Evolutionary conservation across 257 asterid species (phyloP), one percentile per base, ranked within the genome.

Genomic region (Nicotiana tomentosiformis): DNA sequence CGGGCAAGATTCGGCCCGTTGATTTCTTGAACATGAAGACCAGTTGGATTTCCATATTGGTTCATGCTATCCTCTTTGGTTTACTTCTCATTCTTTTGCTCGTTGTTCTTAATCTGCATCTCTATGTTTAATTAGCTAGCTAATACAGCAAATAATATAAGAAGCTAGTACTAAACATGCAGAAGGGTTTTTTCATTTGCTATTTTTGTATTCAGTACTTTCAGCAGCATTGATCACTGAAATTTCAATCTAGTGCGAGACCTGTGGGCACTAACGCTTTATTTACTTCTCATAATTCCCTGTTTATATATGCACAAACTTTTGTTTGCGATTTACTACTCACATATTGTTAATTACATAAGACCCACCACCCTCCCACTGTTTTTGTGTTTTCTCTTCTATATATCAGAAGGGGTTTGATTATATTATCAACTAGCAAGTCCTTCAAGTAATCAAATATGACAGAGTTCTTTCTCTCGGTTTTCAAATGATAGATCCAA

Each of bases 1-100:
- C 98, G 0, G 99, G 93, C 18, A 95, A 94, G 86, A 92, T 93
- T 4, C 83, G 78, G 57, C 94, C 96, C 0, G 89, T 92, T 2
- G 99, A 90, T 10, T 93, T 96, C 82, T 87, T 92, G 61, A 94
- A 92, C 90, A 96, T 96, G 98, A 96, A 90, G 88, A 93, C 99
- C 1, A 94, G 95, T 77, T 5, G 82, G 0, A 64, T 87, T 0
- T 90, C 98, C 29, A 87, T 96, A 56, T 9, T 92, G 65, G 70
- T 94, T 33, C 98, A 94, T 86, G 84, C 97, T 20, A 83, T 93
- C 49, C 83, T 94, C 84, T 94, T 90, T 74, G 97, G 92, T 90
- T 83, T 96, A 94, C 91, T 96, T 79, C 97, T 94, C 37, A 78
- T 90, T 57, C 96, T 95, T 70, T 87, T 93, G 69, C 93, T 95